Evolutionary conservation across 306 rosid genomes (phyloP).

Genomic region (Albizia julibrissin): DNA sequence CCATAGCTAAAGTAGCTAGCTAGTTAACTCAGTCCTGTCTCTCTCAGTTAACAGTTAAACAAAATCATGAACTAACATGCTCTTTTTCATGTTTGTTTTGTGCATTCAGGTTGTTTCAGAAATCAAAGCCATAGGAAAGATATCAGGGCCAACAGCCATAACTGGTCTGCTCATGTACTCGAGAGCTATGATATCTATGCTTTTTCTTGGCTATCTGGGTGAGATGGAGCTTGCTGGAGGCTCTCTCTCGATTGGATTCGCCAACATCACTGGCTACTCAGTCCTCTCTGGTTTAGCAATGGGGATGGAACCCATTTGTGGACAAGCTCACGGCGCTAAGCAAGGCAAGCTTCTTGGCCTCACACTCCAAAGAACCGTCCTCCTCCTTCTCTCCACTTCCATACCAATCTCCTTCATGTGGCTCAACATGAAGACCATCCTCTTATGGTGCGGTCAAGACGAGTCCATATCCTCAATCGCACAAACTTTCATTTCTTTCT

Average conservation of each 20-base stretch:
- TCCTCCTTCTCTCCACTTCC: slow-evolving; percentile 70
- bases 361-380: slow-evolving; percentile 82
- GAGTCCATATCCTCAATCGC: slow-evolving; percentile 70
- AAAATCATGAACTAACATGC: background rate
- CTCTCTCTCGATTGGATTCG: slow-evolving; percentile 89
- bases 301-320: slow-evolving; percentile 99
- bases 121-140: slow-evolving; percentile 80
- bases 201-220: slow-evolving; percentile 87
- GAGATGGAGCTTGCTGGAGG: slow-evolving; percentile 93
- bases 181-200: slow-evolving; percentile 96
- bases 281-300: slow-evolving; percentile 92
- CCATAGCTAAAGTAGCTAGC: background rate
- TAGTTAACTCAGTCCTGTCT: background rate
- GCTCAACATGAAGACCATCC: slow-evolving; percentile 79
- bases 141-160: slow-evolving; percentile 78
- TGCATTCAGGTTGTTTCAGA: slow-evolving; percentile 70
- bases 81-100: background rate
- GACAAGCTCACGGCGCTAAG: slow-evolving; percentile 90
- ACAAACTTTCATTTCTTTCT: slow-evolving; percentile 72
- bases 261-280: slow-evolving; percentile 98
- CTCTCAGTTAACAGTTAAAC: background rate
- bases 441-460: slow-evolving; percentile 85
- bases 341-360: slow-evolving; percentile 77
- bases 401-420: slow-evolving; percentile 83
- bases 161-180: slow-evolving; percentile 80